Conservation (phyloP, 495 filamentous ascomycete species). For the Cercophora newfieldiana region DNA sequence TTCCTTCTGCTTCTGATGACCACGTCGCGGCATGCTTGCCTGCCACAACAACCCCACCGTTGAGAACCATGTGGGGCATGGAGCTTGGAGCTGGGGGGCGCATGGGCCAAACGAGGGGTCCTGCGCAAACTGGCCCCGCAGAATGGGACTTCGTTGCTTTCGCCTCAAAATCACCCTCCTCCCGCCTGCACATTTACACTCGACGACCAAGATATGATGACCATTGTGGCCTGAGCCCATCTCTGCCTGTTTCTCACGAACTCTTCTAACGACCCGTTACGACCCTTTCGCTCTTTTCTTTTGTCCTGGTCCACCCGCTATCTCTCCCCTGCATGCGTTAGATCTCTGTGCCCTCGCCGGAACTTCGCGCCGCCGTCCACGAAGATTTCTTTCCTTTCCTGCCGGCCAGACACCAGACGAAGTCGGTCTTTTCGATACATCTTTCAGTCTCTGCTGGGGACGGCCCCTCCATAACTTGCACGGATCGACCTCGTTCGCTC, state of each 20-base stretch:
- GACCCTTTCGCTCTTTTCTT: conserved; percentile 25
- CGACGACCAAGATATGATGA: conserved; percentile 14
- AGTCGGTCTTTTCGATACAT: not conserved
- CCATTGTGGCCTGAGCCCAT: conserved; percentile 15
- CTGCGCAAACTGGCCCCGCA: conserved; percentile 1
- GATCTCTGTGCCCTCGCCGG: conserved; percentile 2
- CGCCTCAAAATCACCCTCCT: not conserved
- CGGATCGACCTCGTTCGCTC: not conserved
- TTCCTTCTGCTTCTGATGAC: not conserved
- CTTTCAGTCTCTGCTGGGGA: not conserved
- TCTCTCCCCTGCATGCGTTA: conserved; percentile 11
- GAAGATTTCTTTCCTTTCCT: not conserved
- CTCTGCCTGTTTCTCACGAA: conserved; percentile 21
- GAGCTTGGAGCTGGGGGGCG: conserved; percentile 6
- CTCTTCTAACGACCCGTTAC: conserved; percentile 33
- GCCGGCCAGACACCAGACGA: not conserved
- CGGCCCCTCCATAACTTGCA: not conserved
- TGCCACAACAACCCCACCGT: not conserved
- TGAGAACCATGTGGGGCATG: not conserved
- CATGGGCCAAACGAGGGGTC: conserved; percentile 9
- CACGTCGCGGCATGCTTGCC: not conserved
- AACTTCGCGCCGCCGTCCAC: not conserved
- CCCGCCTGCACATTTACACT: not conserved
- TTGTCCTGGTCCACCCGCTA: conserved; percentile 8
- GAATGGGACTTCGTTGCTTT: not conserved